Evolutionary conservation across 169 alveolate species (phyloP), one percentile per base, ranked within the genome.

Genomic region (Eimeria zaria): DNA sequence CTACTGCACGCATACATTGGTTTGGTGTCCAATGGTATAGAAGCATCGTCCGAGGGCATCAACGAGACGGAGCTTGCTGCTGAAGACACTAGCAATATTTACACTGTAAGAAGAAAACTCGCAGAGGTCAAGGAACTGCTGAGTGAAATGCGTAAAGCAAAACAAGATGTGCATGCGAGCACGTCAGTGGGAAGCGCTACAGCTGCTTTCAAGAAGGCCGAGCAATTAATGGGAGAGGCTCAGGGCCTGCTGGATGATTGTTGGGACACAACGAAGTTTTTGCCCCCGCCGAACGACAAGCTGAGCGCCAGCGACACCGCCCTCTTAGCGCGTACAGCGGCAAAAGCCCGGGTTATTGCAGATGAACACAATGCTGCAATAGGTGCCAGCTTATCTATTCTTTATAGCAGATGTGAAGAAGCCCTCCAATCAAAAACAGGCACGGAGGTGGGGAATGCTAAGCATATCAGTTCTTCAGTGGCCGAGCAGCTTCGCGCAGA

Each of bases 161-260:
- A 78, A 27, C 46, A 44, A 46, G 88, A 39, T 44, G 88, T 78
- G 44, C 67, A 78, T 44, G 46, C 22, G 62, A 78, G 88, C 62
- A 22, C 64, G 67, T 78, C 88, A 78, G 88, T 78, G 51, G 88
- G 27, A 24, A 44, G 62, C 27, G 64, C 67, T 20, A 44, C 20
- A 14, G 62, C 88, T 78, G 58, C 62, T 12, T 78, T 78, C 46
- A 27, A n/a, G 24, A 27, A n/a, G 58, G 88, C 62, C 64, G 88
- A 78, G 41, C 58, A 78, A 24, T 6, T 78, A 78, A 14, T 9
- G 67, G 64, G 41, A 46, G 62, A 78, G 88, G 62, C 88, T 3
- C 64, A 46, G 88, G 44, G 4, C 46, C 39, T 78, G 88, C 46
- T 78, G 64, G 88, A 78, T 24, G 88, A 78, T 78, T 78, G 88